A percentile compares a stretch with the other conserved stretches of the same genome.
phyloP scores from a whole-genome alignment of 768 basidiomycete species.

The Psilocybe cubensis region DNA sequence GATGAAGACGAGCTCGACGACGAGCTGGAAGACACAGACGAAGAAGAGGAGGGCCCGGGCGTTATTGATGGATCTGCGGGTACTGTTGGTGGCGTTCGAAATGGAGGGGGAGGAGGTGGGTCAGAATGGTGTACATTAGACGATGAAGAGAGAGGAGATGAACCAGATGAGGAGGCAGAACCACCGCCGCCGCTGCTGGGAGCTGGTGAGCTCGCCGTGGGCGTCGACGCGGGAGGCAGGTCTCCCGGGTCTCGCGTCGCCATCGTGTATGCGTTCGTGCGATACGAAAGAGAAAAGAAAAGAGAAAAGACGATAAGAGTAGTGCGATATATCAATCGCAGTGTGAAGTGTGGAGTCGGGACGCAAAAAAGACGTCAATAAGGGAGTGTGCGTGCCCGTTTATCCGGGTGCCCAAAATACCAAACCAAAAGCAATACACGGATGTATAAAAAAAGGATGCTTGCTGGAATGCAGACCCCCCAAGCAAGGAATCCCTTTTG shows the following conservation, averaged over 20 bases:
- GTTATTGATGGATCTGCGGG: no score
- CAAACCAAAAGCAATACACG: no score
- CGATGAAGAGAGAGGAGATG: conserved; percentile 6
- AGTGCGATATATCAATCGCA: no score
- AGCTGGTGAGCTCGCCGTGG: not conserved
- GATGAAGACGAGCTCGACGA: not conserved
- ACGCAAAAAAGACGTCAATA: not conserved
- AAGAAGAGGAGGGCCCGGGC: no score
- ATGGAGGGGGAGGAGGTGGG: no score
- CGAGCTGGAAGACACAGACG: not conserved
- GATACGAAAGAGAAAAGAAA: not conserved
- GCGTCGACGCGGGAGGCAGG: not conserved
- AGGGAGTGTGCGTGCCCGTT: not conserved
- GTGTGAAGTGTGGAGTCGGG: not conserved
- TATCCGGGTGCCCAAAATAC: not conserved
- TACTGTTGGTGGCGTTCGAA: no score
- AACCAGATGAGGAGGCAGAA: conserved; percentile 7
- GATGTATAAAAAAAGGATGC: no score
- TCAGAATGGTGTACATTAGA: no score
- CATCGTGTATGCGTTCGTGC: not conserved
- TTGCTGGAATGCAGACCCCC: not conserved
- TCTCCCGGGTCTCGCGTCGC: not conserved
- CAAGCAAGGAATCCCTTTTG: not conserved
- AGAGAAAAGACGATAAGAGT: not conserved
- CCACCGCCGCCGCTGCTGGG: no score